These are phyloP conservation scores for Aspergillus luchuensis DNA, from an alignment of 2,329 filamentous ascomycete genomes.

Conservation along the genomic window DNA sequence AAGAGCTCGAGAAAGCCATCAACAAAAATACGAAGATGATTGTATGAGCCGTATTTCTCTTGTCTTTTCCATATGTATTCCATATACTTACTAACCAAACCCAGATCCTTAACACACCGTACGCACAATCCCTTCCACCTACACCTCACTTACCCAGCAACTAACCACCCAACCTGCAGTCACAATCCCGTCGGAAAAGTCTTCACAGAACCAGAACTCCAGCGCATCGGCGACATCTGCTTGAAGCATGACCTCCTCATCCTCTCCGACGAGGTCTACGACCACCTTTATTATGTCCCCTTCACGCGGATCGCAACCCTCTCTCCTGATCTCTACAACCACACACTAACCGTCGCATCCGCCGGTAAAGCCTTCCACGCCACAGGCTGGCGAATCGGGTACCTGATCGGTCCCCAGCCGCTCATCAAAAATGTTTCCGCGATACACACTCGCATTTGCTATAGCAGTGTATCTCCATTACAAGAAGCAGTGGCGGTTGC, in stretches of 20 bases:
- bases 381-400: constrained; percentile 95
- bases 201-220: constrained; percentile 78
- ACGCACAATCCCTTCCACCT: constrained; percentile 20
- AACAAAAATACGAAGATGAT: constrained; percentile 94
- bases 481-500: constrained; percentile 94
- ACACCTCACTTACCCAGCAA: no score
- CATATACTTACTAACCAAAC: constrained; percentile 5
- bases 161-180: constrained; percentile 27
- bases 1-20: constrained; percentile 77
- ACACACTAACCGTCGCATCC: constrained; percentile 91
- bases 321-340: constrained; percentile 81
- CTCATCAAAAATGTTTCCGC: constrained; percentile 89
- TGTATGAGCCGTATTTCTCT: constrained; percentile 51
- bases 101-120: constrained; percentile 55
- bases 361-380: constrained; percentile 98
- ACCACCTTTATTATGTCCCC: constrained; percentile 90
- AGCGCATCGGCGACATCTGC: constrained; percentile 82
- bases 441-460: constrained; percentile 97
- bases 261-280: constrained; percentile 89
- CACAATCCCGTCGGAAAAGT: constrained; percentile 98
- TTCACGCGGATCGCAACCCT: constrained; percentile 92
- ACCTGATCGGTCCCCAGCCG: constrained; percentile 85
- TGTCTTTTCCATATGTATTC: background rate
- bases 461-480: constrained; percentile 86
- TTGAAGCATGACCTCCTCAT: constrained; percentile 94